These are phyloP conservation scores for Zoysia matrella DNA, from an alignment of 202 grass and related monocot genomes.

Conservation along the genomic window DNA sequence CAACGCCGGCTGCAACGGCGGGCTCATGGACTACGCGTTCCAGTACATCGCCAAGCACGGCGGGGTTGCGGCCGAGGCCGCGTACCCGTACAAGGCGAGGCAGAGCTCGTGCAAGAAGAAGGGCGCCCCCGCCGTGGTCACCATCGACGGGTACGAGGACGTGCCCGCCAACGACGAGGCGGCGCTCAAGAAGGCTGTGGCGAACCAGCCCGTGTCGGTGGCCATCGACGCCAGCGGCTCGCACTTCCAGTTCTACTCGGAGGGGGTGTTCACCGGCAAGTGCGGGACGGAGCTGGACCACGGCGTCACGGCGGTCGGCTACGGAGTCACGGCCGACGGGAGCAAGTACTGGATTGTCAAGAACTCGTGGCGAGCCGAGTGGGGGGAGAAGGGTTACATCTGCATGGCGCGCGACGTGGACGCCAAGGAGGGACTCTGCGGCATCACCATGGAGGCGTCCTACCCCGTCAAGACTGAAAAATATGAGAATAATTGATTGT, in stretches of 20 bases:
- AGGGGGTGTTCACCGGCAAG: conserved; percentile 57
- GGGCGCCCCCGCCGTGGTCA: not conserved
- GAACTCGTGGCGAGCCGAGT: conserved; percentile 70
- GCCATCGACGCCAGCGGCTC: conserved; percentile 69
- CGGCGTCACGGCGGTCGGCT: conserved; percentile 60
- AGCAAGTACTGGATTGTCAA: conserved; percentile 77
- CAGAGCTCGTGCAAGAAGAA: conserved; percentile 43
- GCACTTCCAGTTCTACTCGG: conserved; percentile 70
- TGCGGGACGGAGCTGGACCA: conserved; percentile 61
- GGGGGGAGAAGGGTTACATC: conserved; percentile 73
- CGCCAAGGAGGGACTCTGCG: conserved; percentile 53
- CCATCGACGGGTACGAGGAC: conserved; percentile 66
- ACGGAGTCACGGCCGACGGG: conserved; percentile 47
- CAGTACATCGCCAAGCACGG: conserved; percentile 65
- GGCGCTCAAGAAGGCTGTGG: conserved; percentile 62
- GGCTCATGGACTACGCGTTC: conserved; percentile 75
- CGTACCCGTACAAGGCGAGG: conserved; percentile 57
- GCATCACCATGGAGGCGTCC: conserved; percentile 68
- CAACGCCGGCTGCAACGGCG: conserved; percentile 71
- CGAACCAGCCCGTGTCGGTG: conserved; percentile 57
- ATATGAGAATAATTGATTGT: too few species aligned
- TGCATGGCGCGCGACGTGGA: conserved; percentile 59
- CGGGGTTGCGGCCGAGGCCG: conserved; percentile 48
- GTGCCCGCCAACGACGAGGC: conserved; percentile 58
- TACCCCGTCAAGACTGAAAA: conserved; percentile 51